Conservation (phyloP, 2,329 filamentous ascomycete genomes). For the Nothopassalora personata region DNA sequence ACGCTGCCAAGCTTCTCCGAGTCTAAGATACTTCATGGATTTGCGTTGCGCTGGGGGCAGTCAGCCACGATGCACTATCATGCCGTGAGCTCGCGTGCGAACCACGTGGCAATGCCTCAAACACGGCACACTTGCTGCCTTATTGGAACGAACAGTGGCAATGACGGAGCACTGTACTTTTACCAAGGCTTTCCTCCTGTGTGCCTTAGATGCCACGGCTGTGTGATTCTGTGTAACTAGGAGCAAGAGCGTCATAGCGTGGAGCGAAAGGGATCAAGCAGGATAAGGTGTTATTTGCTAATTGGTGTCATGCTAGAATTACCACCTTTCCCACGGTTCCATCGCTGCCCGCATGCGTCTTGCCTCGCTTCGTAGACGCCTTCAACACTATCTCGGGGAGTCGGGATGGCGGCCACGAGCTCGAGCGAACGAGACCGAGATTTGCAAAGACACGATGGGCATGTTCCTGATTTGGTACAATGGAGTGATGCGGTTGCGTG, state of each 20-base stretch:
- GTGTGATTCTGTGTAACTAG: constrained; percentile 12
- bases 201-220: constrained; percentile 8
- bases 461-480: background rate
- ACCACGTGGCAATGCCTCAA: constrained; percentile 12
- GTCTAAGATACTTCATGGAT: constrained; percentile 45
- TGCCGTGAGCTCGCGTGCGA: constrained; percentile 5
- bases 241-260: constrained; percentile 19
- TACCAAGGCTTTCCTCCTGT: constrained; percentile 17
- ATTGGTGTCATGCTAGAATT: constrained; percentile 4
- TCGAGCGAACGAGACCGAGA: background rate
- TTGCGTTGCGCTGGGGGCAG: background rate
- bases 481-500: background rate
- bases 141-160: constrained; percentile 4
- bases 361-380: constrained; percentile 1
- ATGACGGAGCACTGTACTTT: constrained; percentile 20
- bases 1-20: constrained; percentile 81
- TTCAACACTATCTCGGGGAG: background rate
- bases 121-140: constrained; percentile 1
- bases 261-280: constrained; percentile 16
- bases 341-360: constrained; percentile 1
- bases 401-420: constrained; percentile 4
- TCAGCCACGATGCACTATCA: constrained; percentile 1
- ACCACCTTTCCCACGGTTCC: background rate
- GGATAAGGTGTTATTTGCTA: constrained; percentile 7
- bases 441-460: background rate